Evolutionary conservation across 129 eudicot species (phyloP), one percentile per base, ranked within the genome.

Genomic region (Saussurea involucrata): DNA sequence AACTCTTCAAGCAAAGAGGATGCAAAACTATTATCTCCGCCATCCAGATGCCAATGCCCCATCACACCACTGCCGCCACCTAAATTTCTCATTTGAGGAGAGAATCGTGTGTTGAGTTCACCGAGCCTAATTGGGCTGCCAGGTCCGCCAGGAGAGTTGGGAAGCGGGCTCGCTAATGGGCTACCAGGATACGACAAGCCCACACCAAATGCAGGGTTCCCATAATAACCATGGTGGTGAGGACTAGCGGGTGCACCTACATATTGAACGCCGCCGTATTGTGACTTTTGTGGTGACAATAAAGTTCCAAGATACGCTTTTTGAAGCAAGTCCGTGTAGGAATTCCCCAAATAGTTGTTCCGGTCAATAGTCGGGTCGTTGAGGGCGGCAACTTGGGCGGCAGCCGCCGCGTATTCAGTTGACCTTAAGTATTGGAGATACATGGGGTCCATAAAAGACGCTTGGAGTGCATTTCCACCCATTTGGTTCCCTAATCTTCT

Each of bases 161-260:
- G 95, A 72, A 88, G 82, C 1, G 98, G 87, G 83, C 87, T 84
- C 6, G 92, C 90, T 85, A 95, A 79, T 5, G 98, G 98, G 63
- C 96, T 95, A 32, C 99, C 99, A 12, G 89, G 89, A 83, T 95
- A 95, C 1, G 97, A 90, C 76, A 95, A 82, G 11, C 97, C 97
- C 27, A 91, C 78, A 33, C 97, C 99, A 80, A 76, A 92, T 4
- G 88, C 88, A 8, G 93, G 92, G 76, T 83, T 95, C 8, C 94
- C 97, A 65, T 92, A 95, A 73, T 89, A 95, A 36, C 92, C 96
- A 86, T 95, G 95, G 75, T 87, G 89, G 76, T 86, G 87, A 5
- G 97, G 84, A 74, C 83, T 77, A 22, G 81, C 87, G 3, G 89
- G 69, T 46, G 80, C 85, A 8, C 83, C 75, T 4, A 85, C 87